These are phyloP conservation scores for Thalassiosira profunda DNA, from an alignment of 108 stramenopile species.

Conservation along the genomic window DNA sequence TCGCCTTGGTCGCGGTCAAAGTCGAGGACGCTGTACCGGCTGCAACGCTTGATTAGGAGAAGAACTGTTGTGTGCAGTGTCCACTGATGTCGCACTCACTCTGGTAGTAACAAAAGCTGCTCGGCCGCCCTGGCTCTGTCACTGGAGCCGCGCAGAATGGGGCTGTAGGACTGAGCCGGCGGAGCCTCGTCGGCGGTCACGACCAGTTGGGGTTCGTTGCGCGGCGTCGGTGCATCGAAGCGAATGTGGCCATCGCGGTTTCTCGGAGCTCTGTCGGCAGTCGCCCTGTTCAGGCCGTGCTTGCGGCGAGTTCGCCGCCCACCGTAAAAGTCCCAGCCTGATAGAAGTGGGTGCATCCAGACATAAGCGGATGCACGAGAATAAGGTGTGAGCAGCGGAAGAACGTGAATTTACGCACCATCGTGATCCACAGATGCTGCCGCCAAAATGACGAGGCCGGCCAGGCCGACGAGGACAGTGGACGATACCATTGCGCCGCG, in stretches of 20 bases:
- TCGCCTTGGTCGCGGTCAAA: constrained; percentile 7
- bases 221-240: background rate
- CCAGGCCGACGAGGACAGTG: background rate
- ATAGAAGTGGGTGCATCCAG: no score
- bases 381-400: no score
- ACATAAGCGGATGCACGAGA: no score
- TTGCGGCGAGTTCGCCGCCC: background rate
- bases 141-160: background rate
- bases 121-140: background rate
- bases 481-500: background rate
- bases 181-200: constrained; percentile 21
- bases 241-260: background rate
- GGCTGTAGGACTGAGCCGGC: background rate
- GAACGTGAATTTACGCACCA: no score
- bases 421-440: constrained; percentile 13
- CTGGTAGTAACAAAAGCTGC: background rate
- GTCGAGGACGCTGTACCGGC: constrained; percentile 19
- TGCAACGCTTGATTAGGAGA: no score
- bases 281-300: constrained; percentile 21
- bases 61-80: no score
- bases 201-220: background rate
- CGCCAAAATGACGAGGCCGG: background rate
- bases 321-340: constrained; percentile 20
- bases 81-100: no score
- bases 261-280: constrained; percentile 1